Percentiles rank a stretch among this genome's conserved stretches.
Conservation (phyloP, 1,139 yeast species). For the Meyerozyma elateridarum region DNA sequence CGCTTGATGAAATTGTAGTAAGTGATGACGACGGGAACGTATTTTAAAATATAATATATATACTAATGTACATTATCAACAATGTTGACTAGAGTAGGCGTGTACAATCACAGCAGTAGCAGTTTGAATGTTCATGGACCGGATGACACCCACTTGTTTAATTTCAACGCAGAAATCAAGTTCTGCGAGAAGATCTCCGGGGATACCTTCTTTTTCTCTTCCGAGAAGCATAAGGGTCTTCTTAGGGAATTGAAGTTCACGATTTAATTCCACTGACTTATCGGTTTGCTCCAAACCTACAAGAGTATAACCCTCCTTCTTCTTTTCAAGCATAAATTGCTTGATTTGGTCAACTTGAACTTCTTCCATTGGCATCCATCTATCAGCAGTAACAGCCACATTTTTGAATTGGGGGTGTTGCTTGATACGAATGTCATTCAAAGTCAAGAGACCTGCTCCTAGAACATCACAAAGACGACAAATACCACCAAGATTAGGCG, state of each 20-base stretch:
- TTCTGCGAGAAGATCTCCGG: constrained; percentile 78
- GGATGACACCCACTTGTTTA: constrained; percentile 84
- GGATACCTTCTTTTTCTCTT: constrained; percentile 86
- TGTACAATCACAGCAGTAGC: constrained; percentile 93
- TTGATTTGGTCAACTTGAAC: constrained; percentile 56
- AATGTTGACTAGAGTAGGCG: constrained; percentile 80
- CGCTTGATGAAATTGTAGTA: constrained; percentile 37
- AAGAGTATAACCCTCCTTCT: constrained; percentile 75
- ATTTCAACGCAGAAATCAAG: constrained; percentile 86
- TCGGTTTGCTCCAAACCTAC: constrained; percentile 94
- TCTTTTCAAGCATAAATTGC: constrained; percentile 56
- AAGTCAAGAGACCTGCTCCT: constrained; percentile 80
- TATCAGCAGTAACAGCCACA: constrained; percentile 92
- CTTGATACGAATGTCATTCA: constrained; percentile 63
- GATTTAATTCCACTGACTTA: constrained; percentile 65
- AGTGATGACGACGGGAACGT: constrained; percentile 26
- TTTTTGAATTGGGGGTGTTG: constrained; percentile 67
- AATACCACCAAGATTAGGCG: constrained; percentile 91
- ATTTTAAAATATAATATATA: constrained; percentile 14
- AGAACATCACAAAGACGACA: constrained; percentile 88
- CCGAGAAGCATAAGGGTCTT: constrained; percentile 79
- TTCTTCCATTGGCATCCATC: constrained; percentile 94
- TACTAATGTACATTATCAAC: constrained; percentile 17
- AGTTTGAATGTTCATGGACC: constrained; percentile 96
- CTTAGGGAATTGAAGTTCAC: constrained; percentile 64